These are phyloP conservation scores for Kodamaea sp. DNA, from an alignment of 1,139 yeast genomes.

Conservation along the genomic window DNA sequence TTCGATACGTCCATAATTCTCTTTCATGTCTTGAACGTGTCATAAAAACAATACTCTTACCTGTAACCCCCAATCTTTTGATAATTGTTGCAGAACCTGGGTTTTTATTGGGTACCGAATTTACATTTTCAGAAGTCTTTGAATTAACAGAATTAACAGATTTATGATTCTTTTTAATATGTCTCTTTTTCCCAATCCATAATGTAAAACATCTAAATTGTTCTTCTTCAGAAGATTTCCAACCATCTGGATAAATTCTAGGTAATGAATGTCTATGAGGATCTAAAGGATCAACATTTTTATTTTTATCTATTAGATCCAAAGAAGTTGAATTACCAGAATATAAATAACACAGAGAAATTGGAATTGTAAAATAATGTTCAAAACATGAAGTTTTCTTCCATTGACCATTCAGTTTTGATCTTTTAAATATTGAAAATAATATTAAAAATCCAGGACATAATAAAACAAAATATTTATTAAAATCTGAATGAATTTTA, in stretches of 20 bases:
- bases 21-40: constrained; percentile 80
- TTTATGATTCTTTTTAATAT: constrained; percentile 24
- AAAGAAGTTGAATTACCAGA: constrained; percentile 61
- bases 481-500: constrained; percentile 64
- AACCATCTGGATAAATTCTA: constrained; percentile 74
- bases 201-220: constrained; percentile 69
- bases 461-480: constrained; percentile 56
- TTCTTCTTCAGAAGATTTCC: constrained; percentile 79
- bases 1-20: constrained; percentile 73
- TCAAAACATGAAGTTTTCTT: constrained; percentile 42
- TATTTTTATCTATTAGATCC: constrained; percentile 52
- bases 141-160: not conserved
- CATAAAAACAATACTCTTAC: constrained; percentile 68
- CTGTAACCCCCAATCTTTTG: constrained; percentile 62
- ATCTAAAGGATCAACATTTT: constrained; percentile 40
- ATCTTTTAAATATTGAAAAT: constrained; percentile 45
- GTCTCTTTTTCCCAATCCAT: constrained; percentile 73
- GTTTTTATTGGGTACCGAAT: constrained; percentile 21
- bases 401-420: constrained; percentile 44
- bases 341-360: constrained; percentile 68
- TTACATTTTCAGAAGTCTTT: not conserved
- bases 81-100: constrained; percentile 44
- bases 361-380: constrained; percentile 55
- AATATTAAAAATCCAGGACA: constrained; percentile 67
- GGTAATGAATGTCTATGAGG: constrained; percentile 65